Evolutionary conservation across 768 basidiomycete genomes (phyloP).

Genomic region (Coprinellus micaceus): DNA sequence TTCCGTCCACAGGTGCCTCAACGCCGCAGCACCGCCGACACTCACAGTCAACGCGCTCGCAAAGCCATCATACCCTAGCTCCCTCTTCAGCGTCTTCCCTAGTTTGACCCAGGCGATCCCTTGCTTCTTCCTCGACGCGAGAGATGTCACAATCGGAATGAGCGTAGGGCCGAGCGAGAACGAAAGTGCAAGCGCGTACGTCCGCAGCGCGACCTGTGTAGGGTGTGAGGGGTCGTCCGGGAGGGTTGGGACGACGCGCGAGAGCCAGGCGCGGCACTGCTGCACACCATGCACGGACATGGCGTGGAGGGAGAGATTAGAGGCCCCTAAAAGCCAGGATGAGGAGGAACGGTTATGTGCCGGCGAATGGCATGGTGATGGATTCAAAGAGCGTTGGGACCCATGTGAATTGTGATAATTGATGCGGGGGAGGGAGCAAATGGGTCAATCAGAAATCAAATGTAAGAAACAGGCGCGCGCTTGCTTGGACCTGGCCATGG

Average conservation of each 20-base stretch:
- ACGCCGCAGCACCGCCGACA: slow-evolving; percentile 58
- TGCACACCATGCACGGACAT: not conserved
- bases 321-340: no score
- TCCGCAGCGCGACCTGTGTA: slow-evolving; percentile 56
- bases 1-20: slow-evolving; percentile 43
- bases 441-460: no score
- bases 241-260: slow-evolving; percentile 18
- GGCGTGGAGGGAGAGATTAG: not conserved
- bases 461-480: no score
- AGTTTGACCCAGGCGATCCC: slow-evolving; percentile 24
- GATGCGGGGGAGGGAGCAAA: no score
- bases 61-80: slow-evolving; percentile 61
- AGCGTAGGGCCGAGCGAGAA: slow-evolving; percentile 67
- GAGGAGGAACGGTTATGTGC: not conserved
- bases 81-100: slow-evolving; percentile 45
- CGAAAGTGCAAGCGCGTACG: slow-evolving; percentile 62
- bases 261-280: slow-evolving; percentile 16
- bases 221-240: slow-evolving; percentile 46
- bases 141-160: slow-evolving; percentile 41
- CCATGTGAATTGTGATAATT: not conserved
- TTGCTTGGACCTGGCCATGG: no score
- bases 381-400: not conserved
- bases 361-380: not conserved
- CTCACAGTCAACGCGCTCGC: slow-evolving; percentile 64
- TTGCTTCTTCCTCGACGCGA: slow-evolving; percentile 12